Evolutionary conservation across 2,329 filamentous ascomycete species (phyloP).

Genomic region (Basipetospora chlamydospora): DNA sequence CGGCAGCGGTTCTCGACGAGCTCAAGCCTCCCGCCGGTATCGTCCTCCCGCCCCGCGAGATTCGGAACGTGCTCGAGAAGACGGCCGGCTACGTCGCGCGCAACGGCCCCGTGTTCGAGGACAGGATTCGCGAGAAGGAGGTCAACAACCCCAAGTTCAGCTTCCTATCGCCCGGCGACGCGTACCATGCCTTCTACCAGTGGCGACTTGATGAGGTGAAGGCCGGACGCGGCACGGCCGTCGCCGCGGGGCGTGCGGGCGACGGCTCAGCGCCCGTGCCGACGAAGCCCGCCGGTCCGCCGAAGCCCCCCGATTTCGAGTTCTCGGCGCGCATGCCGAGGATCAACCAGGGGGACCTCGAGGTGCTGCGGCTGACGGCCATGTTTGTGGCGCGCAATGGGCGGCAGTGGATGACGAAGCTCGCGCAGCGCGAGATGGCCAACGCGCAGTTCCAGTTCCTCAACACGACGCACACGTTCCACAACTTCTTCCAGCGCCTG

Average conservation of each 20-base stretch:
- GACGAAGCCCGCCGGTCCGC: slow-evolving; percentile 63
- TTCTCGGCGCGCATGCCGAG: slow-evolving; percentile 96
- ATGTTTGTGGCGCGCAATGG: slow-evolving; percentile 89
- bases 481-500: slow-evolving; percentile 86
- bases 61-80: slow-evolving; percentile 77
- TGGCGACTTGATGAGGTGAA: slow-evolving; percentile 83
- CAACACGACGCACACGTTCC: slow-evolving; percentile 84
- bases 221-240: slow-evolving; percentile 64
- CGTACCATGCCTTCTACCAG: slow-evolving; percentile 77
- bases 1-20: slow-evolving; percentile 41
- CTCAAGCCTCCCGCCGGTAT: slow-evolving; percentile 70
- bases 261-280: slow-evolving; percentile 39
- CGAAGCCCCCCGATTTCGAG: slow-evolving; percentile 71
- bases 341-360: slow-evolving; percentile 86
- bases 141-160: slow-evolving; percentile 77
- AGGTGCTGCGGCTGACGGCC: slow-evolving; percentile 62
- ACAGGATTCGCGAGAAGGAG: slow-evolving; percentile 75
- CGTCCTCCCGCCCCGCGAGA: slow-evolving; percentile 78
- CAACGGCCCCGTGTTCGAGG: slow-evolving; percentile 57
- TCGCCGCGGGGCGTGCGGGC: slow-evolving; percentile 60
- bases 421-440: slow-evolving; percentile 75
- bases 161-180: slow-evolving; percentile 66
- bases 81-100: slow-evolving; percentile 80
- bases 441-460: slow-evolving; percentile 97
- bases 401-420: slow-evolving; percentile 74